Base-by-base conservation (phyloP, 2,329 filamentous ascomycete genomes). In the Cephalotrichum gorgonifer region DNA sequence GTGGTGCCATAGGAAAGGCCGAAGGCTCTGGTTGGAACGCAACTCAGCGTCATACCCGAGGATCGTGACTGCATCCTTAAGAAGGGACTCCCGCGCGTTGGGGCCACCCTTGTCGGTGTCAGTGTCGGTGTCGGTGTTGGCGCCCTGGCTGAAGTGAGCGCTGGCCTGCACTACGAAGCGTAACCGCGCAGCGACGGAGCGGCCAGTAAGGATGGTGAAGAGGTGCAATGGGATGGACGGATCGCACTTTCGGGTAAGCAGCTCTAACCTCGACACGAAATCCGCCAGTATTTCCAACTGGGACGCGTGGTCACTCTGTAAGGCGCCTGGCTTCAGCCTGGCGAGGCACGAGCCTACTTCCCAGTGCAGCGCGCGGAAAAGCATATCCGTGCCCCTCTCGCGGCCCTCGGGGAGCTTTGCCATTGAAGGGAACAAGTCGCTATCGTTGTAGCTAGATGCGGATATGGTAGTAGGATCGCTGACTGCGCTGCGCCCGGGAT, bases 1-100 rank as follows among this genome's bases (percentile, higher is more conserved):
- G 22, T 27, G 38, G n/a, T 48, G 47, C 47, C 47, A 48, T 14
- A 48, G 47, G 26, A 48, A 48, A 2, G 38, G 47, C 28, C 26
- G 25, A 9, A 48, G 30, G 3, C 38, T 12, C n/a, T 31, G 28
- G n/a, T 8, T 43, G 11, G 39, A 30, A 11, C 23, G 28, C 4
- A 43, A 23, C 27, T 43, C 41, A 4, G 27, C 20, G n/a, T 48
- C 38, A 8, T 30, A 23, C 9, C 12, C 20, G 6, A 48, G 41
- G n/a, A 48, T 30, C 20, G 38, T 22, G n/a, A 48, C n/a, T 3
- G 38, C 47, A 3, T 31, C 15, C 33, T 26, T 22, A n/a, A 48
- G 47, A n/a, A 48, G 47, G 25, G 15, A 17, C 31, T 7, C 20
- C 9, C 47, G 27, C 12, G 12, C 17, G 8, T 43, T 35, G 4